Evolutionary conservation across 208 protist genomes (phyloP), one percentile per base, ranked within the genome.

Genomic region (Phytomonas francai): DNA sequence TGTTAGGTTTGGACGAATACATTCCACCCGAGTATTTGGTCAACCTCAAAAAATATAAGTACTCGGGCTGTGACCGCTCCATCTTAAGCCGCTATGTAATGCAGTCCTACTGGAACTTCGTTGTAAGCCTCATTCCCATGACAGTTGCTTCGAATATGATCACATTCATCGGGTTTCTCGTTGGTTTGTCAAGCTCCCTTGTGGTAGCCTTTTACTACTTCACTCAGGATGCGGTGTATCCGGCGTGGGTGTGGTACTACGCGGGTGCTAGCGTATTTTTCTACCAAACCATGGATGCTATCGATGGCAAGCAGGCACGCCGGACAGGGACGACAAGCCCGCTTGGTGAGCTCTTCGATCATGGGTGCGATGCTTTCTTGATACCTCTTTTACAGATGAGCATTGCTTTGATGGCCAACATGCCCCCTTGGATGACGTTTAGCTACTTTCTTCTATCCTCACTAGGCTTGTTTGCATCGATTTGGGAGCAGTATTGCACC

Each of bases 291-390:
- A 70, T 98, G 57, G 97, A 98, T 67, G 96, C 97, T 25, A 86
- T 98, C 31, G 97, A 98, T 71, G 97, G 97, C 27, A 97, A 98
- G 72, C 97, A 98, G 73, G 97, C 97, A 0, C 85, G 94, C 8
- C 79, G 96, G 63, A 98, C 96, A 11, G 81, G 85, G 30, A 81
- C 88, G 2, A 81, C 79, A 25, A 95, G 92, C 33, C 95, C 97
- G 2, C 79, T 98, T 3, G 97, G 97, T 28, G 94, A 98, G 68
- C 75, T 98, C 12, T 98, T 98, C 70, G 97, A 98, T 68, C 97
- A 98, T 85, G 97, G 97, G 67, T 97, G 89, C 72, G 94, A 98
- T 73, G 89, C 89, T 33, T 80, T 97, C 25, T 70, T 94, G 19
- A 94, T 88, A 25, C 85, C 84, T 56, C 87, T 95, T 56, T 81